Evolutionary conservation across 2,329 filamentous ascomycete genomes (phyloP), one percentile per base, ranked within the genome.

Genomic region (Emmonsiellopsis sp.): DNA sequence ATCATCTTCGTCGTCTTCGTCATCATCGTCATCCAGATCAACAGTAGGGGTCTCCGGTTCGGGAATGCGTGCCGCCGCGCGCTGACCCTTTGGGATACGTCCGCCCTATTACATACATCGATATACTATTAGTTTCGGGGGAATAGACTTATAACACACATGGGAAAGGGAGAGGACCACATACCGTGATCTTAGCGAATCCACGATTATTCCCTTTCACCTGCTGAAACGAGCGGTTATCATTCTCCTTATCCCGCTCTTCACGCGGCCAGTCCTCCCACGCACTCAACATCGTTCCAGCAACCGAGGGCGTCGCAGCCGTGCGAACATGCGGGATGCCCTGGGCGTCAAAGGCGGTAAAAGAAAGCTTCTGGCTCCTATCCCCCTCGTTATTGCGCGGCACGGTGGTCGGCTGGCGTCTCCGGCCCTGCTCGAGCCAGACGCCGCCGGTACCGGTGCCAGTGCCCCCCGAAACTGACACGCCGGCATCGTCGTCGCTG

Each of bases 21-120:
- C 59, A 1, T 62, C 59, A 11, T 65, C 62, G 7, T 63, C 58
- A 37, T 67, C 64, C 34, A 57, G 61, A 5, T 57, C 51, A 10
- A 57, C 47, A 11, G 53, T 56, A 9, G 51, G 40, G 5, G 54
- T 57, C 1, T 34, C 45, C 9, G 64, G 51, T 34, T 65, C 60
- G 1, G 59, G 58, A 31, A 54, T 38, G 31, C 56, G 57, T 57
- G 59, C 54, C 11, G 55, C 57, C 4, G 60, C 59, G 1, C 50
- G 57, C 38, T 62, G 57, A 10, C 55, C 35, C 37, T 57, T 61
- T 15, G 59, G 58, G 40, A 63, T 43, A 8, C 61, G 60, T 20
- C 31, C 48, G 8, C 59, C 58, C 64, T 66, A 30, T 16, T 26
- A 26, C 20, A 26, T 26, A 26, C 20, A 26, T 26, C 20, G 20